phyloP scores from a whole-genome alignment of 257 asterid genomes.

The Eucommia ulmoides region DNA sequence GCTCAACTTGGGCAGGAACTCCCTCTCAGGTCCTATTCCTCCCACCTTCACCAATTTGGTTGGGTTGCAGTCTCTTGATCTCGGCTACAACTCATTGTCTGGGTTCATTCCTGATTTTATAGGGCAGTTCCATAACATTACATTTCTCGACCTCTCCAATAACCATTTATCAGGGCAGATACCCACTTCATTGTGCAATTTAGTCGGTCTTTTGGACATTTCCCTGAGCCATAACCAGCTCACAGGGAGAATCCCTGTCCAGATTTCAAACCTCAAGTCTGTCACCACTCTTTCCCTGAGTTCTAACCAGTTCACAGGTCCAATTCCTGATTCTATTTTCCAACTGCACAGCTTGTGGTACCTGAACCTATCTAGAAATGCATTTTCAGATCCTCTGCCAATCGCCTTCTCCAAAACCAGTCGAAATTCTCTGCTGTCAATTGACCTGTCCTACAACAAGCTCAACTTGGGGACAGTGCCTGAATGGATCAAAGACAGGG shows the following conservation, averaged over 20 bases:
- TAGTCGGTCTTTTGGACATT: constrained; percentile 45
- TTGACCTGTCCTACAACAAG: constrained; percentile 71
- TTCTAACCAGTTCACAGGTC: constrained; percentile 56
- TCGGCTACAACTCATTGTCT: constrained; percentile 49
- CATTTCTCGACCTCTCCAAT: constrained; percentile 48
- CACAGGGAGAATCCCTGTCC: constrained; percentile 49
- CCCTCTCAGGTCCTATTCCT: constrained; percentile 45
- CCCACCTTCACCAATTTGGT: constrained; percentile 17
- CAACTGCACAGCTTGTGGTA: constrained; percentile 55
- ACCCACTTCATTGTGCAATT: constrained; percentile 37
- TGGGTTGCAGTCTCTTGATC: constrained; percentile 48
- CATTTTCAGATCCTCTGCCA: constrained; percentile 54
- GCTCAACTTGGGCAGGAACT: constrained; percentile 41
- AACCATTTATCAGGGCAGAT: constrained; percentile 58
- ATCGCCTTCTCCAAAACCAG: constrained; percentile 37
- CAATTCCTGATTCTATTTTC: constrained; percentile 62
- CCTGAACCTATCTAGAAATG: constrained; percentile 66
- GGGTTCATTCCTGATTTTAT: constrained; percentile 53
- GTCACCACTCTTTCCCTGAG: constrained; percentile 48
- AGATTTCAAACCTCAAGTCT: constrained; percentile 51
- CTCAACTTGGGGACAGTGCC: constrained; percentile 56
- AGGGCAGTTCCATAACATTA: constrained; percentile 42
- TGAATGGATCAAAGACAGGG: constrained; percentile 54
- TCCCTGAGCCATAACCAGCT: constrained; percentile 65
- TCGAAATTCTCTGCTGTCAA: constrained; percentile 44